Evolutionary conservation across 116 monocot genomes (phyloP), one percentile per base, ranked within the genome.

Genomic region (Dioscorea cayenensis): DNA sequence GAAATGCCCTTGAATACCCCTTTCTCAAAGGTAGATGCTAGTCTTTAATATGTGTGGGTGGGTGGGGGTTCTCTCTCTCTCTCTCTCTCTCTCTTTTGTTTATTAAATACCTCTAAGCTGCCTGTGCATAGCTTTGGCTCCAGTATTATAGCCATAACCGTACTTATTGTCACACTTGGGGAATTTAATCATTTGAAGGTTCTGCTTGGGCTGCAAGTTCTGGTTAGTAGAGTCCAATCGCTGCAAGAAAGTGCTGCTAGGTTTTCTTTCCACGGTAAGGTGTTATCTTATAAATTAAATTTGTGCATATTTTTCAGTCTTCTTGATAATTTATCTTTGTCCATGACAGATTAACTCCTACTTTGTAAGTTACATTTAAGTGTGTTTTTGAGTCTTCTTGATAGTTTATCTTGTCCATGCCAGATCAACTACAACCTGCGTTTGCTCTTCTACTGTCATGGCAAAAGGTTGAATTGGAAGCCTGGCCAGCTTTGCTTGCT

Each of bases 401-500:
- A 2, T 17, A 36, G 2, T 74, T 70, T 28, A 17, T 28, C 37
- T 65, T 38, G 25, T 16, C 8, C 25, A n/a, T 12, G 25, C 25
- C 90, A 96, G 96, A 85, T 67, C 71, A 77, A 43, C 75, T 96
- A 14, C 80, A 76, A 72, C 86, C 79, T 64, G 65, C 90, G 68
- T 80, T 73, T 72, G 60, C 36, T 51, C 55, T 87, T 49, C 73
- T 94, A 28, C 76, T 73, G 28, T 79, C 81, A 67, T 99, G 94
- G 99, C 99, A 99, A 85, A 99, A 81, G 70, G 76, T 85, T 63
- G 99, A 94, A 68, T 63, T 94, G 50, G 87, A 89, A 8, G 86
- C 79, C 51, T 99, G 99, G 99, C 85, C 89, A 82, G 28, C 66
- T 68, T 77, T 99, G 65, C 89, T 99, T 75, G 81, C 86, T 67